Percentiles rank a stretch among this genome's conserved stretches.
These are phyloP conservation scores for Metarhizium guizhouense DNA, from an alignment of 2,329 filamentous ascomycete species.

Conservation along the genomic window DNA sequence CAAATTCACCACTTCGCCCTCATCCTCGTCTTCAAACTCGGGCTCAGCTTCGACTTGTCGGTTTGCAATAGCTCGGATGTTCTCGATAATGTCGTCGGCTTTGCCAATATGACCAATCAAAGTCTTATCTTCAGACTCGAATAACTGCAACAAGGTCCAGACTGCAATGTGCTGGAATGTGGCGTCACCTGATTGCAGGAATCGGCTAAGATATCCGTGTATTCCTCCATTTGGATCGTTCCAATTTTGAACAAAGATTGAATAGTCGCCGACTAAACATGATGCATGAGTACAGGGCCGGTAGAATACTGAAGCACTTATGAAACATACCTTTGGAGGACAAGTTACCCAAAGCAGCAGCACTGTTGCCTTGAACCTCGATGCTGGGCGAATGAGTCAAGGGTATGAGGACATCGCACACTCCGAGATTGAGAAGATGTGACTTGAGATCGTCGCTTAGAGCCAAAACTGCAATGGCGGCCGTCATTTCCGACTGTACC, in stretches of 20 bases:
- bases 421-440: constrained; percentile 80
- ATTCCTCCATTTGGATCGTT: constrained; percentile 86
- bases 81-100: constrained; percentile 82
- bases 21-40: constrained; percentile 79
- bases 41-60: constrained; percentile 81
- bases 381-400: constrained; percentile 93
- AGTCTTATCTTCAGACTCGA: constrained; percentile 88
- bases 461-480: constrained; percentile 93
- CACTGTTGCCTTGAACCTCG: constrained; percentile 96
- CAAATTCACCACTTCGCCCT: constrained; percentile 85
- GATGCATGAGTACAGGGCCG: constrained; percentile 2
- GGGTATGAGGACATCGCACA: constrained; percentile 94
- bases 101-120: constrained; percentile 84
- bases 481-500: constrained; percentile 98
- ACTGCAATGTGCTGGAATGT: constrained; percentile 99
- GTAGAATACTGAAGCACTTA: not conserved
- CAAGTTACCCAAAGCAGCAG: constrained; percentile 87
- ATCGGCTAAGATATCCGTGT: constrained; percentile 87
- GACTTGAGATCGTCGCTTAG: constrained; percentile 93
- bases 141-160: constrained; percentile 90
- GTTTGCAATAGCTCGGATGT: constrained; percentile 87
- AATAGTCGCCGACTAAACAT: constrained; percentile 78
- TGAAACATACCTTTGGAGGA: constrained; percentile 77
- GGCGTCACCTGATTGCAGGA: constrained; percentile 86
- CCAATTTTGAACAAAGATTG: constrained; percentile 94